Evolutionary conservation across 495 filamentous ascomycete species (phyloP), one percentile per base, ranked within the genome.

Genomic region (Penicillium steckii): DNA sequence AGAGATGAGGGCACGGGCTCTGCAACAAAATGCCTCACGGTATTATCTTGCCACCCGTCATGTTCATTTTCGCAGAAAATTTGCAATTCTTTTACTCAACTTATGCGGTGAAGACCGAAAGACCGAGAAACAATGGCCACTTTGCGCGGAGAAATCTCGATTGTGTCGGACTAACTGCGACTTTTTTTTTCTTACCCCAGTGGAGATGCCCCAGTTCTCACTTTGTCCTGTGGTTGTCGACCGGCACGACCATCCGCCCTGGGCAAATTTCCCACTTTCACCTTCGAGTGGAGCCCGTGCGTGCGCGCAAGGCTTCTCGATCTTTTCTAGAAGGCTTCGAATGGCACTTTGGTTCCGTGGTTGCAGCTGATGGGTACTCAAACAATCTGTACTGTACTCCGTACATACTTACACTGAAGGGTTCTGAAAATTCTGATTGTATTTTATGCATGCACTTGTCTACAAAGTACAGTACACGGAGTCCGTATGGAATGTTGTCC

Each of bases 281-380:
- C n/a, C n/a, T n/a, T n/a, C 13, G 33, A 37, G 33, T 37, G 33
- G 33, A 37, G 33, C 5, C 18, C 19, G 38, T 41, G 38, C 38
- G 38, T 41, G 38, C 8, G 19, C 38, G 13, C 38, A 41, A 41
- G 38, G 21, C 59, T 68, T 53, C 51, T 25, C 45, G 62, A 65
- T 32, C 57, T 65, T 56, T 68, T 68, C 65, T 68, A 65, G 65
- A 68, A 66, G 53, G 38, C 26, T 50, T 67, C 56, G 46, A 50
- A 38, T 55, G 59, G 57, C 23, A 35, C 13, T 1, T 37, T 17
- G 25, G 51, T 48, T 53, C 51, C 51, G 43, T 53, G 51, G 51
- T 40, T 48, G 32, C 43, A 38, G 40, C 33, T 38, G 33, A 4
- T 4, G 4, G 13, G 33, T 27, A 27, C 26, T 27, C 26, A 15